Percentiles rank a stretch among this genome's conserved stretches.
phyloP scores from a whole-genome alignment of 1,139 yeast species.

The Kazachstania sp. region DNA sequence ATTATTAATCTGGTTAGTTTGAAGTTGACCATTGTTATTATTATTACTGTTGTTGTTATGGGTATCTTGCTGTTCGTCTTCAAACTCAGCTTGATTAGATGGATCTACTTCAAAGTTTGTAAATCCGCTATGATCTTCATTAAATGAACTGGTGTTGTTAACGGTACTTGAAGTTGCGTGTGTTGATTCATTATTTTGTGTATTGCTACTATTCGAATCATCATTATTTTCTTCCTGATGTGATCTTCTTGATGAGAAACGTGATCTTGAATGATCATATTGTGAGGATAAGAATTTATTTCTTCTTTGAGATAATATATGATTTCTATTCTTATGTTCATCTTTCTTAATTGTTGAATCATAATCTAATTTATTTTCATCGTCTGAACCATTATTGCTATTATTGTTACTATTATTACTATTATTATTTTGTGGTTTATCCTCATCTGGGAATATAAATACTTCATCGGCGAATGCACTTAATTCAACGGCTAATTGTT shows the following conservation, averaged over 20 bases:
- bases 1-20: neutral
- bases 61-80: slow-evolving; percentile 4
- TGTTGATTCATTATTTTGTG: neutral
- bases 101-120: slow-evolving; percentile 19
- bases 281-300: slow-evolving; percentile 28
- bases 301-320: slow-evolving; percentile 26
- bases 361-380: too few species aligned
- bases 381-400: neutral
- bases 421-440: slow-evolving; percentile 38
- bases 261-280: slow-evolving; percentile 26
- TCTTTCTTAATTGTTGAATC: neutral
- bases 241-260: slow-evolving; percentile 22
- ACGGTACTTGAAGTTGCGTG: neutral
- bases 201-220: neutral
- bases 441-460: slow-evolving; percentile 72
- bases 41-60: too few species aligned
- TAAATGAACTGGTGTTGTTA: neutral
- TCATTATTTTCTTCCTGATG: slow-evolving; percentile 3
- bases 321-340: slow-evolving; percentile 13
- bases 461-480: slow-evolving; percentile 77
- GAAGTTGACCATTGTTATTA: slow-evolving; percentile 1
- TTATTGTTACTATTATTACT: slow-evolving; percentile 1
- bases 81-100: neutral
- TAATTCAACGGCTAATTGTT: slow-evolving; percentile 60
- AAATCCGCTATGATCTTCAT: slow-evolving; percentile 24